Conservation (phyloP, 1,284 basidiomycete species). For the Coniophora puteana region DNA sequence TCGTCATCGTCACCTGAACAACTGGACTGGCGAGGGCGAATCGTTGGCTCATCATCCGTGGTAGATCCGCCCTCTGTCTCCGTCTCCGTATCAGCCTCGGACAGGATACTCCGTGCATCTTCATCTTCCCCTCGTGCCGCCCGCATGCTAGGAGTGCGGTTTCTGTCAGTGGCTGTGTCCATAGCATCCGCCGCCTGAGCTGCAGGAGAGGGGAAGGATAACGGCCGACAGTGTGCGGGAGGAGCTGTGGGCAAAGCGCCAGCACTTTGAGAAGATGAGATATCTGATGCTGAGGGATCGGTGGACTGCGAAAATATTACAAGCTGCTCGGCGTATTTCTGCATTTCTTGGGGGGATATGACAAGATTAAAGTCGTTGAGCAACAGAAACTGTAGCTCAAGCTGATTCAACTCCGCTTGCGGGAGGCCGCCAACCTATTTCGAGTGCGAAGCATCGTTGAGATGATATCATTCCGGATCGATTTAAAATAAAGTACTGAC, state of each 20-base stretch:
- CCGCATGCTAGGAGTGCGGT: conserved; percentile 27
- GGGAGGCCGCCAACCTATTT: conserved; percentile 90
- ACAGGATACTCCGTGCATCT: conserved; percentile 28
- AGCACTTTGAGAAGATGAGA: conserved; percentile 21
- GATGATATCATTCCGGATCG: conserved; percentile 1
- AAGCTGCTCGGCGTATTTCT: conserved; percentile 90
- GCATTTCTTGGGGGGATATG: conserved; percentile 90
- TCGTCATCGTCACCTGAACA: conserved; percentile 24
- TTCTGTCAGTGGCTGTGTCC: conserved; percentile 42
- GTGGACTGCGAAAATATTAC: conserved; percentile 55
- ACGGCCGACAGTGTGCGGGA: conserved; percentile 18
- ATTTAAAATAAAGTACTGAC: conserved; percentile 41
- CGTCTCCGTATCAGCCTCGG: conserved; percentile 33
- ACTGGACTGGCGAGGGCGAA: conserved; percentile 44
- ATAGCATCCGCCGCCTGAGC: conserved; percentile 50
- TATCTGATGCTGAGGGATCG: conserved; percentile 19
- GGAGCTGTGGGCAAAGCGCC: conserved; percentile 22
- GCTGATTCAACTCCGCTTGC: conserved; percentile 90
- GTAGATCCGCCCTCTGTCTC: conserved; percentile 46
- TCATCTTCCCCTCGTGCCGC: conserved; percentile 26
- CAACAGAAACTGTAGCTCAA: conserved; percentile 95
- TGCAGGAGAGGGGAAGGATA: conserved; percentile 9
- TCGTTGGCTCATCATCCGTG: conserved; percentile 76
- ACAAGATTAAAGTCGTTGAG: conserved; percentile 93
- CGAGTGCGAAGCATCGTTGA: not conserved